phyloP scores from a whole-genome alignment of 768 basidiomycete species.

The Amanita pseudoporphyria region DNA sequence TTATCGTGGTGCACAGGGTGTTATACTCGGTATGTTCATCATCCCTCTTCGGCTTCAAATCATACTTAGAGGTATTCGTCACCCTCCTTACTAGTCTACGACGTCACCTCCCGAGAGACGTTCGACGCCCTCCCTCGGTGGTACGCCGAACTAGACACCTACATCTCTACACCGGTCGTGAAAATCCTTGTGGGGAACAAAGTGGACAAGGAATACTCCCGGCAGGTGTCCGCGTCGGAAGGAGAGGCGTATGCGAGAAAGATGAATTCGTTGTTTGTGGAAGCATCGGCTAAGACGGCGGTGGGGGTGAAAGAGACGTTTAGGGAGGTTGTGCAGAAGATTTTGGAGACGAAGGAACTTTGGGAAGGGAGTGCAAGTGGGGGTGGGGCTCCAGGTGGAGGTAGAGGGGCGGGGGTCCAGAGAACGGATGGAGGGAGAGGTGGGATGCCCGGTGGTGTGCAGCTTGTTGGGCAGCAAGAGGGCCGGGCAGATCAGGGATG shows the following conservation, averaged over 20 bases:
- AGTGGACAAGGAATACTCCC: slow-evolving; percentile 90
- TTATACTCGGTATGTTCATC: slow-evolving; percentile 52
- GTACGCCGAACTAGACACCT: slow-evolving; percentile 90
- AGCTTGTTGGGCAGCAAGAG: slow-evolving; percentile 30
- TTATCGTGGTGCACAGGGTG: slow-evolving; percentile 82
- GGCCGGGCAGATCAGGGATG: slow-evolving; percentile 17
- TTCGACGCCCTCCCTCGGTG: slow-evolving; percentile 93
- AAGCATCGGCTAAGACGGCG: slow-evolving; percentile 89
- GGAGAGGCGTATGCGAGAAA: slow-evolving; percentile 72
- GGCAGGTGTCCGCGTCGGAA: slow-evolving; percentile 75
- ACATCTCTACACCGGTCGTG: slow-evolving; percentile 76
- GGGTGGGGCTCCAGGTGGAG: too few relatives aligned
- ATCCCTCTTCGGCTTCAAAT: background rate
- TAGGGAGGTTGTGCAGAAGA: slow-evolving; percentile 67
- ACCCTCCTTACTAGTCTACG: too few relatives aligned
- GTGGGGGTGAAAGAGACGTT: slow-evolving; percentile 71
- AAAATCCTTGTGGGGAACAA: slow-evolving; percentile 96
- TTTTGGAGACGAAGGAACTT: slow-evolving; percentile 75
- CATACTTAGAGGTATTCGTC: too few relatives aligned
- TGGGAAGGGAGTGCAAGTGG: slow-evolving; percentile 37
- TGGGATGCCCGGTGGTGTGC: slow-evolving; percentile 42
- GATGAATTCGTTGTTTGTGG: slow-evolving; percentile 81
- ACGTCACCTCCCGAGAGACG: slow-evolving; percentile 85
- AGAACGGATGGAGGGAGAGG: slow-evolving; percentile 31
- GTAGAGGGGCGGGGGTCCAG: slow-evolving; percentile 15